These are phyloP conservation scores for Coix lacrymajobi DNA, from an alignment of 176 grass and related monocot genomes.

Conservation along the genomic window DNA sequence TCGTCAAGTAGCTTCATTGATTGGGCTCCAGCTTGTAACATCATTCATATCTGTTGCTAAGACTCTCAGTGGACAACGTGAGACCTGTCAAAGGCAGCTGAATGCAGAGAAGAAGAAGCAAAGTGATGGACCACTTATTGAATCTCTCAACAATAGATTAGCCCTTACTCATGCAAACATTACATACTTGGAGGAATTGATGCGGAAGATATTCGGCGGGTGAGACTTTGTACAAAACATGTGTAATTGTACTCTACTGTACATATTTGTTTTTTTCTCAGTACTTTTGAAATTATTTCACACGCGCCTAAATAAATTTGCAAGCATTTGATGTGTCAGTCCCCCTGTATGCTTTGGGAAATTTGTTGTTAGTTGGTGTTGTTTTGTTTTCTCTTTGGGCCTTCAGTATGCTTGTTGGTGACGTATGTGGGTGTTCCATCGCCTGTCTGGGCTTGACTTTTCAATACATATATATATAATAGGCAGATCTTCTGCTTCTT, in stretches of 20 bases:
- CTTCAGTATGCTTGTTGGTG: background rate
- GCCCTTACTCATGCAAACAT: slow-evolving; percentile 83
- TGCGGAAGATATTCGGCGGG: slow-evolving; percentile 93
- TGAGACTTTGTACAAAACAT: slow-evolving; percentile 37
- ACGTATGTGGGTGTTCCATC: background rate
- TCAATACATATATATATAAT: background rate
- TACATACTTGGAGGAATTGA: slow-evolving; percentile 75
- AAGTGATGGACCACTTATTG: slow-evolving; percentile 76
- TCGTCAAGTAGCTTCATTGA: slow-evolving; percentile 76
- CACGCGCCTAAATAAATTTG: background rate
- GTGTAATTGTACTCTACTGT: background rate
- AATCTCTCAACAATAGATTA: slow-evolving; percentile 86
- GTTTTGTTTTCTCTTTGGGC: background rate
- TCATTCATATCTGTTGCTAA: slow-evolving; percentile 92
- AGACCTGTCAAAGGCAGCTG: slow-evolving; percentile 94
- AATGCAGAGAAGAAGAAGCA: slow-evolving; percentile 93
- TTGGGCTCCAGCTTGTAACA: slow-evolving; percentile 92
- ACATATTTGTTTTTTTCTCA: background rate
- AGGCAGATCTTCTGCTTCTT: background rate
- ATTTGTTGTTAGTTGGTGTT: background rate
- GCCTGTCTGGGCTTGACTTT: background rate
- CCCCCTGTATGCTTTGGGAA: background rate
- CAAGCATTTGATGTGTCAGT: background rate
- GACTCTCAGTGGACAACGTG: slow-evolving; percentile 80
- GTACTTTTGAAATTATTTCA: background rate